A percentile compares a stretch with the other conserved stretches of the same genome.
phyloP scores from a whole-genome alignment of 257 asterid genomes.

The Leonotis leonurus region DNA sequence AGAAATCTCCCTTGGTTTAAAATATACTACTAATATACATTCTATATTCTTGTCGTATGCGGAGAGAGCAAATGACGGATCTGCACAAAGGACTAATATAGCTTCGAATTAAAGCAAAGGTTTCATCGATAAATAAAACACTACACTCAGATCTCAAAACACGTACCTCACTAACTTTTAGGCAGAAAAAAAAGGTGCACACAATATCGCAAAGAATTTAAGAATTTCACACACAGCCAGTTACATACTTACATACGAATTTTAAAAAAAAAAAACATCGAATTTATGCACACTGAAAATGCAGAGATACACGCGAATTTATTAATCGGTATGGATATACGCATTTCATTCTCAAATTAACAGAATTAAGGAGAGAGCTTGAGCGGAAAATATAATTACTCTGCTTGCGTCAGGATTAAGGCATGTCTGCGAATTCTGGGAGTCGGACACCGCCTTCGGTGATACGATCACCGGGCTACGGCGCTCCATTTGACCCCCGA shows the following conservation, averaged over 20 bases:
- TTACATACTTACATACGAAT: neutral
- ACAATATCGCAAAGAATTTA: neutral
- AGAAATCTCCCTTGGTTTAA: constrained; percentile 8
- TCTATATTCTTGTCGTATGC: constrained; percentile 4
- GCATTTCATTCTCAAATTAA: neutral
- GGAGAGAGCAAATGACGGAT: constrained; percentile 38
- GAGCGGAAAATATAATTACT: constrained; percentile 27
- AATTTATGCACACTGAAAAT: neutral
- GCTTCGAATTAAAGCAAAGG: constrained; percentile 30
- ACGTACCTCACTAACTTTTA: neutral
- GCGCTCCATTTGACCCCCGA: constrained; percentile 1
- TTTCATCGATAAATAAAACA: constrained; percentile 5
- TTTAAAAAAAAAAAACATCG: constrained; percentile 2
- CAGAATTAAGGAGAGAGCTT: neutral
- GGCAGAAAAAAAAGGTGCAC: neutral
- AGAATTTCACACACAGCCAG: constrained; percentile 2
- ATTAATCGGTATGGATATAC: neutral
- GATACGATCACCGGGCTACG: constrained; percentile 48
- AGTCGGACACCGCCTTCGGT: constrained; percentile 89
- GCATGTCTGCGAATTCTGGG: constrained; percentile 86
- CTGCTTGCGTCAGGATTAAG: constrained; percentile 91
- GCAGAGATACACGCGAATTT: neutral
- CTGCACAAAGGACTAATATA: constrained; percentile 20
- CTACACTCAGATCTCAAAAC: constrained; percentile 23
- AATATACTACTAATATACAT: neutral